Evolutionary conservation across 2,329 filamentous ascomycete genomes (phyloP).

Genomic region (Aspergillus udagawae): DNA sequence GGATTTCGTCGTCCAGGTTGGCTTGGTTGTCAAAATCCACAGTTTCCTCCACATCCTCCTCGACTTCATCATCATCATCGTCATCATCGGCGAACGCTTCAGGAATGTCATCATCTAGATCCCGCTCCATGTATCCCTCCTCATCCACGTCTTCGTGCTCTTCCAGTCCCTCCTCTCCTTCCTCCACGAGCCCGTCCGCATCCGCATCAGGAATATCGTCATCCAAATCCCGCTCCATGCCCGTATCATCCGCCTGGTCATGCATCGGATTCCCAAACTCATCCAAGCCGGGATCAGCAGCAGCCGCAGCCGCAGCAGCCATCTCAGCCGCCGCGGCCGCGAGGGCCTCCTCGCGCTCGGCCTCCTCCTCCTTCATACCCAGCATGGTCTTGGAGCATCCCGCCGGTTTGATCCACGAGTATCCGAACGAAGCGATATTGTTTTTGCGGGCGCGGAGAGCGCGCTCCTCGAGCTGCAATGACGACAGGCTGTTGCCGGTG

Average conservation of each 20-base stretch:
- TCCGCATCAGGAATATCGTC: conserved; percentile 46
- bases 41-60: conserved; percentile 38
- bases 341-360: conserved; percentile 82
- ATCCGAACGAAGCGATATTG: conserved; percentile 83
- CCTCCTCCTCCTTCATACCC: conserved; percentile 82
- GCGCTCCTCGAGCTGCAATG: conserved; percentile 72
- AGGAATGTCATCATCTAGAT: conserved; percentile 71
- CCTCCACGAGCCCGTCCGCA: conserved; percentile 35
- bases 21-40: conserved; percentile 43
- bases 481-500: conserved; percentile 61
- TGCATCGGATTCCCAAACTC: conserved; percentile 15
- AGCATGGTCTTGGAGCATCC: conserved; percentile 86
- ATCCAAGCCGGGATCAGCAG: conserved; percentile 45
- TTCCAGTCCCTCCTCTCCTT: conserved; percentile 45
- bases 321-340: conserved; percentile 71
- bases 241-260: conserved; percentile 26
- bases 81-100: conserved; percentile 51
- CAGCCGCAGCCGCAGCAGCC: conserved; percentile 62
- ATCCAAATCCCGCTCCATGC: conserved; percentile 42
- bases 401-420: conserved; percentile 83
- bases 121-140: conserved; percentile 49
- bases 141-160: conserved; percentile 54
- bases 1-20: conserved; percentile 58
- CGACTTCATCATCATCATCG: conserved; percentile 38
- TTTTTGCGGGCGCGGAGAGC: conserved; percentile 70